These are phyloP conservation scores for Melaleuca quinquenervia DNA, from an alignment of 345 rosid genomes.

Conservation along the genomic window DNA sequence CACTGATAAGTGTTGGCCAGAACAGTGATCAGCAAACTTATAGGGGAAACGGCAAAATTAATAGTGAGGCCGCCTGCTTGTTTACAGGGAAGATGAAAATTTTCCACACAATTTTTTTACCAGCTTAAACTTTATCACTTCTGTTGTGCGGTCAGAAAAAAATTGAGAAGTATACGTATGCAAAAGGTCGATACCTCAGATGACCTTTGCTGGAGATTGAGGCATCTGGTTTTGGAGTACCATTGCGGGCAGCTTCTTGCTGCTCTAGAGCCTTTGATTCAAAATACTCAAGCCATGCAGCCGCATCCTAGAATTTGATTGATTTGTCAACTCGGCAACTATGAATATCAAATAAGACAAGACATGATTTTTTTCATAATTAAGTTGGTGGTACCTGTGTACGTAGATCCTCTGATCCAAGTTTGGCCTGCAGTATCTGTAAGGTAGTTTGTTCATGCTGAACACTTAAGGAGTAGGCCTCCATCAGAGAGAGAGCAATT, in stretches of 20 bases:
- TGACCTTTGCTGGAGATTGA: constrained; percentile 99
- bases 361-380: background rate
- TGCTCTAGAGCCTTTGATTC: constrained; percentile 93
- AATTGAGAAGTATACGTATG: background rate
- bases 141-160: background rate
- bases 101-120: background rate
- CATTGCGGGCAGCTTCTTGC: constrained; percentile 94
- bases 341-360: background rate
- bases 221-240: constrained; percentile 96
- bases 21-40: background rate
- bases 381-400: constrained; percentile 54
- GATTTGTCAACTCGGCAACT: background rate
- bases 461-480: constrained; percentile 86
- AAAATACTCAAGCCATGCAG: constrained; percentile 97
- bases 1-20: background rate
- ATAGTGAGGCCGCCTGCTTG: background rate
- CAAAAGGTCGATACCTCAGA: constrained; percentile 48
- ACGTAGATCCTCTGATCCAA: constrained; percentile 88
- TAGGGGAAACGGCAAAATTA: background rate
- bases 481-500: constrained; percentile 94
- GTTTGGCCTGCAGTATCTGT: constrained; percentile 85
- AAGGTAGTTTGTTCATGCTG: constrained; percentile 98
- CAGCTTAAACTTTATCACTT: background rate
- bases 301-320: constrained; percentile 61
- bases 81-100: background rate